Percentiles rank a stretch among this genome's conserved stretches.
Evolutionary conservation across 371 early-diverging fungal genomes (phyloP).

Genomic region (Mucor ambiguus): DNA sequence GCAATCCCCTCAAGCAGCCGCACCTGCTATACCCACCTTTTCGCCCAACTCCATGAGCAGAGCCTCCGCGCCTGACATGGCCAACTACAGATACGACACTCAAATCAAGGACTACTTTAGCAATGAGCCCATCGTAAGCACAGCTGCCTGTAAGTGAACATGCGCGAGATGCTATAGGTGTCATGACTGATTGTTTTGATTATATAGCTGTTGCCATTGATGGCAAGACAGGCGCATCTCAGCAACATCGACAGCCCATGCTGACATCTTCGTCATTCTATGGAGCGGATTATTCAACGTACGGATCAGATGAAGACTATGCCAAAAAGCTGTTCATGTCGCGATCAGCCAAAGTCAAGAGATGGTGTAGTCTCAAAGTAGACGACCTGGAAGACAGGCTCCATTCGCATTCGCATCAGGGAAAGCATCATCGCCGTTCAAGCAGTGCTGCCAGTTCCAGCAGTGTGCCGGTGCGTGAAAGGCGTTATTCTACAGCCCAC

Average conservation of each 20-base stretch:
- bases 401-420: background rate
- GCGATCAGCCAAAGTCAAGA: constrained; percentile 45
- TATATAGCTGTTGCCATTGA: constrained; percentile 2
- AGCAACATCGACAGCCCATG: constrained; percentile 6
- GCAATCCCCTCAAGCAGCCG: background rate
- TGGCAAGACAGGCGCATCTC: background rate
- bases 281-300: background rate
- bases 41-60: constrained; percentile 3
- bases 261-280: constrained; percentile 21
- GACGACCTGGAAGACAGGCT: constrained; percentile 6
- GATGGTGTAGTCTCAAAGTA: constrained; percentile 35
- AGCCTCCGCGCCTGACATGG: constrained; percentile 12
- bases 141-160: constrained; percentile 7
- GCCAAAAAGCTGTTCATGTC: constrained; percentile 44
- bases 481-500: constrained; percentile 10
- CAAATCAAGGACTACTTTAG: constrained; percentile 14
- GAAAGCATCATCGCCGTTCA: constrained; percentile 5
- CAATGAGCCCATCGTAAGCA: background rate
- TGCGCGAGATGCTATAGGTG: no score
- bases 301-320: constrained; percentile 34
- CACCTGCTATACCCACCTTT: background rate
- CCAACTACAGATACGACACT: background rate
- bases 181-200: background rate
- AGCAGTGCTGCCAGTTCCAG: constrained; percentile 13
- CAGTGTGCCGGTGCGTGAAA: background rate